Evolutionary conservation across 2,329 filamentous ascomycete genomes (phyloP).

Genomic region (Neonectria neomacrospora): DNA sequence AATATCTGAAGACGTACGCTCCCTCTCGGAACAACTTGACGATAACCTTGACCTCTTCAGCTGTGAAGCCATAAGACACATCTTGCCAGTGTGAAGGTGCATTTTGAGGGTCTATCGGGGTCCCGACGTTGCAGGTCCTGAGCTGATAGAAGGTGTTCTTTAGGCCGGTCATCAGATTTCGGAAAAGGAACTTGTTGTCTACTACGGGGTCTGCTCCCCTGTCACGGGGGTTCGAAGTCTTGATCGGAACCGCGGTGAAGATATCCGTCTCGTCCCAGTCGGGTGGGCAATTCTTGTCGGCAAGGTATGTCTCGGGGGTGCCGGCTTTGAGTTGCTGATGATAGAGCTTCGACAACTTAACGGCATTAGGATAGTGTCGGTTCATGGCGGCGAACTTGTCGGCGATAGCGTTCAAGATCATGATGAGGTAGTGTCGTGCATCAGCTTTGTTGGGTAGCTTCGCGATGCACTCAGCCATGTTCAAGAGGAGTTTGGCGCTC

Average conservation of each 20-base stretch:
- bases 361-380: slow-evolving; percentile 90
- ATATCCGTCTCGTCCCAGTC: slow-evolving; percentile 99
- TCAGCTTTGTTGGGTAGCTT: slow-evolving; percentile 94
- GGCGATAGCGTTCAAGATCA: slow-evolving; percentile 97
- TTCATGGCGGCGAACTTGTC: slow-evolving; percentile 99
- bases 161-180: slow-evolving; percentile 92
- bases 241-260: slow-evolving; percentile 95
- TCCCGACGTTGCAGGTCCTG: slow-evolving; percentile 83
- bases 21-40: slow-evolving; percentile 98
- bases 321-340: slow-evolving; percentile 73
- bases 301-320: slow-evolving; percentile 80
- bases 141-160: slow-evolving; percentile 98
- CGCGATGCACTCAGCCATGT: slow-evolving; percentile 98
- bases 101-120: slow-evolving; percentile 78
- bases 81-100: slow-evolving; percentile 93
- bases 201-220: slow-evolving; percentile 88
- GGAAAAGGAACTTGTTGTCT: slow-evolving; percentile 98
- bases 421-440: slow-evolving; percentile 93
- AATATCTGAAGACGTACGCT: slow-evolving; percentile 96
- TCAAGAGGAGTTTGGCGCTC: slow-evolving; percentile 95
- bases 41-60: slow-evolving; percentile 95
- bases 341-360: slow-evolving; percentile 87
- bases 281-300: slow-evolving; percentile 81
- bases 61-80: slow-evolving; percentile 94
- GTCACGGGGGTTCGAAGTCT: slow-evolving; percentile 90